A percentile compares a stretch with the other conserved stretches of the same genome.
These are phyloP conservation scores for Amanita pseudoporphyria DNA, from an alignment of 768 basidiomycete species.

Conservation along the genomic window DNA sequence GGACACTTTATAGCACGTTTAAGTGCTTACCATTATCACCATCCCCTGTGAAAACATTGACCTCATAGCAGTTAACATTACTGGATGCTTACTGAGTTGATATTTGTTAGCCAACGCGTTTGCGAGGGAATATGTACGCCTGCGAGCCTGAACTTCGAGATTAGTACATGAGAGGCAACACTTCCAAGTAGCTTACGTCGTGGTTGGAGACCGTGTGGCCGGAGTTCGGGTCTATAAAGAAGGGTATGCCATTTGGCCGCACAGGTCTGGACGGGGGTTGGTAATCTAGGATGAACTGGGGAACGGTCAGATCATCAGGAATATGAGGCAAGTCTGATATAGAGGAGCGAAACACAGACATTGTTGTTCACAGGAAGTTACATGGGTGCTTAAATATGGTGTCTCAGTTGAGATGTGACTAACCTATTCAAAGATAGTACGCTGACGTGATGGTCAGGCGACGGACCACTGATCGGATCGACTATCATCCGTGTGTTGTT, in stretches of 20 bases:
- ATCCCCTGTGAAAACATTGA: constrained; percentile 17
- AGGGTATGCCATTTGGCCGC: no score
- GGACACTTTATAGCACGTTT: constrained; percentile 11
- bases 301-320: no score
- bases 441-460: no score
- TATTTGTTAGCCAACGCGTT: constrained; percentile 41
- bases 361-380: not conserved
- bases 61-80: not conserved
- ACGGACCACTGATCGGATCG: no score
- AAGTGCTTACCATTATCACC: constrained; percentile 36
- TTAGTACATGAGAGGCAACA: not conserved
- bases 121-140: constrained; percentile 41
- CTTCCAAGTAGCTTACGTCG: constrained; percentile 29
- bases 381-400: no score
- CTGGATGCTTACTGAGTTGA: constrained; percentile 31
- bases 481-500: no score
- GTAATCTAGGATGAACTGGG: no score
- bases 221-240: no score
- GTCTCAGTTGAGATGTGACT: no score
- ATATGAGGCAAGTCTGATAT: not conserved
- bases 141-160: constrained; percentile 16
- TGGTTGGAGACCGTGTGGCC: constrained; percentile 18
- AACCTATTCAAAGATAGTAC: no score
- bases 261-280: no score
- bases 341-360: not conserved